Percentiles rank a stretch among this genome's conserved stretches.
Conservation (phyloP, 768 basidiomycete species). For the Lepiota brunneoincarnata region DNA sequence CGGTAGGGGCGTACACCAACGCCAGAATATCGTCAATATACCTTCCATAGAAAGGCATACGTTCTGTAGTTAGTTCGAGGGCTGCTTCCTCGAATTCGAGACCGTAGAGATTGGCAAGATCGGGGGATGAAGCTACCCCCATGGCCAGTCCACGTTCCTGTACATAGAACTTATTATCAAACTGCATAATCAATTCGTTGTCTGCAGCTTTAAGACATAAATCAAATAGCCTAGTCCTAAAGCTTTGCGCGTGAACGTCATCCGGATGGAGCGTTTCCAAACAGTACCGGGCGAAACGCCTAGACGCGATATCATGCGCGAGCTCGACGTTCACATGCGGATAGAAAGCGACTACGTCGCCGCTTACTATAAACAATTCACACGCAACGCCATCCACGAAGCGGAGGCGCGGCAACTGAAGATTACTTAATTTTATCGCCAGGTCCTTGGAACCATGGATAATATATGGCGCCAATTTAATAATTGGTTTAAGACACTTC, state of each 20-base stretch:
- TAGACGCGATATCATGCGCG: neutral
- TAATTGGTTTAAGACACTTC: slow-evolving; percentile 12
- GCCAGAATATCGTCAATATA: slow-evolving; percentile 32
- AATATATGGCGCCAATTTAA: slow-evolving; percentile 1
- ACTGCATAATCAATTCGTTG: slow-evolving; percentile 20
- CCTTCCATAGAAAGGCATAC: slow-evolving; percentile 24
- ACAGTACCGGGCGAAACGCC: too few relatives aligned
- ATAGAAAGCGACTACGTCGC: slow-evolving; percentile 10
- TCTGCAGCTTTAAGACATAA: slow-evolving; percentile 16
- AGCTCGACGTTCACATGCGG: slow-evolving; percentile 18
- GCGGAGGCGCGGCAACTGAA: slow-evolving; percentile 3
- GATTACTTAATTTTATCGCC: slow-evolving; percentile 8
- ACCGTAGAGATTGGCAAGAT: slow-evolving; percentile 29
- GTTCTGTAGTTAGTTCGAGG: neutral
- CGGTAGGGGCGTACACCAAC: slow-evolving; percentile 19
- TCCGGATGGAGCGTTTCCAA: too few relatives aligned
- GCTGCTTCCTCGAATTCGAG: slow-evolving; percentile 17
- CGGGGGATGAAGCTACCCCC: slow-evolving; percentile 27
- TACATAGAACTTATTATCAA: slow-evolving; percentile 17
- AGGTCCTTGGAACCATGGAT: slow-evolving; percentile 17
- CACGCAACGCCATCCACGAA: slow-evolving; percentile 14
- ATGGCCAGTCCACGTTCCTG: slow-evolving; percentile 28
- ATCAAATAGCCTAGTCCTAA: slow-evolving; percentile 13
- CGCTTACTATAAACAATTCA: neutral
- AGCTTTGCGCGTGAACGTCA: too few relatives aligned